Conservation (phyloP, 2,329 filamentous ascomycete species). For the Elsinoe perseae region DNA sequence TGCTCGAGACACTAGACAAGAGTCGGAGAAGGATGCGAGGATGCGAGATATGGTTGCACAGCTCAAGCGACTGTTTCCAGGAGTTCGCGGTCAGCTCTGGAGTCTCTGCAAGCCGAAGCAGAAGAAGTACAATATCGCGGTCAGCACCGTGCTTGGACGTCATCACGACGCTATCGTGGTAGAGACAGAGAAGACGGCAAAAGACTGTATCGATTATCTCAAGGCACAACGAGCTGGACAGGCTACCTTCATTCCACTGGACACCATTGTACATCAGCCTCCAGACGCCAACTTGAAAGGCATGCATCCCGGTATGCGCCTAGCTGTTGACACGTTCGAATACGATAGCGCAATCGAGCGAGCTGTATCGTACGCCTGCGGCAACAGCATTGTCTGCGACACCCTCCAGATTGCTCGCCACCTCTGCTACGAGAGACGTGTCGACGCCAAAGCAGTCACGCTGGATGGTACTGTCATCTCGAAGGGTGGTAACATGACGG, state of each 20-base stretch:
- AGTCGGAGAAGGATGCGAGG: conserved; percentile 71
- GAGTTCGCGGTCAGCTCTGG: conserved; percentile 81
- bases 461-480: conserved; percentile 94
- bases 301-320: conserved; percentile 69
- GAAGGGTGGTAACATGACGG: conserved; percentile 94
- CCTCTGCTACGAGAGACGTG: conserved; percentile 74
- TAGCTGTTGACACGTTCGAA: conserved; percentile 93
- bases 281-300: conserved; percentile 87
- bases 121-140: conserved; percentile 90
- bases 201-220: conserved; percentile 89
- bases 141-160: conserved; percentile 82
- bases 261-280: conserved; percentile 92
- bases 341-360: conserved; percentile 83
- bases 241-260: conserved; percentile 90
- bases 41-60: conserved; percentile 77
- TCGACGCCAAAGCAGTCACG: conserved; percentile 90
- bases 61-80: conserved; percentile 83
- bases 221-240: conserved; percentile 81
- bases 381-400: conserved; percentile 91
- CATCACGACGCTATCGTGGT: conserved; percentile 94
- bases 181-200: conserved; percentile 87
- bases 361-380: conserved; percentile 90
- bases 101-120: conserved; percentile 94
- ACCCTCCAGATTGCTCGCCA: conserved; percentile 77
- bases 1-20: conserved; percentile 74